Conservation (phyloP, 1,284 basidiomycete genomes). For the Gomphus sp. region DNA sequence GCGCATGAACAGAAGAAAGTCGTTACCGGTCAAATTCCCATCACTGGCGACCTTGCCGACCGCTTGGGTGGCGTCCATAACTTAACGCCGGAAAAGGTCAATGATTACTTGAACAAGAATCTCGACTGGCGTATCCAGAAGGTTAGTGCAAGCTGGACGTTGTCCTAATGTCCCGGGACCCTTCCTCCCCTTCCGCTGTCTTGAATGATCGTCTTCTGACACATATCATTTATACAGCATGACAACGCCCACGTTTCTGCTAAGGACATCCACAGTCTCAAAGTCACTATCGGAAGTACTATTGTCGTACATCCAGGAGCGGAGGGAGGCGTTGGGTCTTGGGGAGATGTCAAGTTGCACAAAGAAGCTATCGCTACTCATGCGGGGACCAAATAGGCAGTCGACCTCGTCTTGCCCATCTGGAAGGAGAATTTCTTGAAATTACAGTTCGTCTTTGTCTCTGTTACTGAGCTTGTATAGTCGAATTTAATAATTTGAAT, state of each 20-base stretch:
- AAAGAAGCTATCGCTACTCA: too few species aligned
- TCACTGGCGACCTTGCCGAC: constrained; percentile 4
- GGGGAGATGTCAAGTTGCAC: too few species aligned
- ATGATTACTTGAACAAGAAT: constrained; percentile 5
- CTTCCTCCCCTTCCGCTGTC: too few species aligned
- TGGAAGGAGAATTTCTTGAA: too few species aligned
- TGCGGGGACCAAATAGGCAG: too few species aligned
- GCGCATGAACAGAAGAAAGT: not conserved
- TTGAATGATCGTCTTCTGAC: not conserved
- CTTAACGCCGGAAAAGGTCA: constrained; percentile 2
- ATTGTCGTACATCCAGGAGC: not conserved
- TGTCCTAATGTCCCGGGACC: too few species aligned
- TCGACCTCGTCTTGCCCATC: too few species aligned
- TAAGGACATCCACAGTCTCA: not conserved
- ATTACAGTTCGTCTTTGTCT: too few species aligned
- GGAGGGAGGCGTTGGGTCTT: too few species aligned
- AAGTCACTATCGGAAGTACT: not conserved
- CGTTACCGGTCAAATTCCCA: constrained; percentile 7
- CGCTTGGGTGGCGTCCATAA: constrained; percentile 2
- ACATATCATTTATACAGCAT: not conserved
- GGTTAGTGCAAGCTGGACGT: not conserved
- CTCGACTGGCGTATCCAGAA: constrained; percentile 7
- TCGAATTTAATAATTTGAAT: too few species aligned
- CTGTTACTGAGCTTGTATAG: too few species aligned
- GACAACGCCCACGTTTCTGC: not conserved